phyloP scores from a whole-genome alignment of 345 rosid genomes.

The Dipteronia sinensis region DNA sequence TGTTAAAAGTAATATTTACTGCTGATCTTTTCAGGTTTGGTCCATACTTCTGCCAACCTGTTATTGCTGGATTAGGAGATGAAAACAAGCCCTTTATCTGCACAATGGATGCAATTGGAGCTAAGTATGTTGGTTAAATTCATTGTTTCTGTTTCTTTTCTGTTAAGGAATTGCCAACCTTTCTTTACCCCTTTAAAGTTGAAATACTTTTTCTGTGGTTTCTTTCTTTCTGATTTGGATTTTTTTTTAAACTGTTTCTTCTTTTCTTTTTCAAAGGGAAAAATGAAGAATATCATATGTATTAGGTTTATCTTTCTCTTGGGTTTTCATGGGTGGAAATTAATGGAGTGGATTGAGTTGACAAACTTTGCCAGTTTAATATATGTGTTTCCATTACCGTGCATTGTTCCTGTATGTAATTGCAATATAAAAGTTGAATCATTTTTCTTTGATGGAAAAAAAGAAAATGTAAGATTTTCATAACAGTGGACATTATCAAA shows the following conservation, averaged over 20 bases:
- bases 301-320: too few relatives aligned
- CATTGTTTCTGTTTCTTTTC: background rate
- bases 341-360: too few relatives aligned
- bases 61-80: constrained; percentile 92
- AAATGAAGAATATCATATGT: too few relatives aligned
- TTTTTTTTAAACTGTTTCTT: too few relatives aligned
- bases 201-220: background rate
- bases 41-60: constrained; percentile 96
- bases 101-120: constrained; percentile 98
- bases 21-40: constrained; percentile 63
- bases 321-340: too few relatives aligned
- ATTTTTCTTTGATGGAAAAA: too few relatives aligned
- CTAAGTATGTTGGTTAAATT: constrained; percentile 61
- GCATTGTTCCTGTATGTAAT: too few relatives aligned
- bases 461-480: background rate
- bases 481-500: background rate
- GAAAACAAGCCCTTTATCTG: constrained; percentile 97
- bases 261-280: too few relatives aligned
- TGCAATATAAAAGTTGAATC: too few relatives aligned
- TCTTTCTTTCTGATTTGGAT: too few relatives aligned
- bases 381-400: too few relatives aligned
- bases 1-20: background rate
- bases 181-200: constrained; percentile 1
- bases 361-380: too few relatives aligned
- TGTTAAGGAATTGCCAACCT: background rate